A percentile compares a stretch with the other conserved stretches of the same genome.
Conservation (phyloP, 2,329 filamentous ascomycete species). For the Talaromyces sp. region DNA sequence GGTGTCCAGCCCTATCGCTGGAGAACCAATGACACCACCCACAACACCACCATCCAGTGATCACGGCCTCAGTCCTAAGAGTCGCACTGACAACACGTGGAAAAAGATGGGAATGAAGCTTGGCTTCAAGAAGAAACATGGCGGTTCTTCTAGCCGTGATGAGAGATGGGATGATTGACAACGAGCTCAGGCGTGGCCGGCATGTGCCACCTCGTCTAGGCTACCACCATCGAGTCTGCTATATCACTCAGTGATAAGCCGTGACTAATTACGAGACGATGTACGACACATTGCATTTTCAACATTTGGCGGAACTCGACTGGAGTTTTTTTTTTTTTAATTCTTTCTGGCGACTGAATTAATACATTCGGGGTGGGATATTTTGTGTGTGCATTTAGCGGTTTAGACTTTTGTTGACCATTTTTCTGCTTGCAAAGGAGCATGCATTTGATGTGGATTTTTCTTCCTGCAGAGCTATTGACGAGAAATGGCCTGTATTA, state of each 20-base stretch:
- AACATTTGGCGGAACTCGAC: neutral
- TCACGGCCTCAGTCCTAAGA: constrained; percentile 28
- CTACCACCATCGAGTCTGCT: neutral
- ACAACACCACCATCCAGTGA: constrained; percentile 46
- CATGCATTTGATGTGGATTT: neutral
- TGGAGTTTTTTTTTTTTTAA: neutral
- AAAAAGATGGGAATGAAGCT: constrained; percentile 49
- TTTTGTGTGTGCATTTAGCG: neutral
- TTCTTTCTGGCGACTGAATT: neutral
- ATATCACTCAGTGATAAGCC: neutral
- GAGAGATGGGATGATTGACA: constrained; percentile 16
- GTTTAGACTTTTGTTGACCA: neutral
- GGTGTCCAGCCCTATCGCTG: constrained; percentile 30
- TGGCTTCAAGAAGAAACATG: constrained; percentile 35
- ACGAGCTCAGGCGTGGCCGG: neutral
- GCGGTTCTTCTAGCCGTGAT: constrained; percentile 19
- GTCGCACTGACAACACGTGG: constrained; percentile 43
- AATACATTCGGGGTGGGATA: neutral
- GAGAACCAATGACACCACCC: constrained; percentile 46
- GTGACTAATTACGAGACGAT: neutral
- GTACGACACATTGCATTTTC: neutral
- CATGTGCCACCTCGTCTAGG: neutral
- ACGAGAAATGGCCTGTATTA: neutral
- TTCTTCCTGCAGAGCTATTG: neutral
- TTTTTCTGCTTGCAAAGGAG: neutral